Percentiles rank a stretch among this genome's conserved stretches.
Evolutionary conservation across 2,329 filamentous ascomycete genomes (phyloP).

Genomic region (Colletotrichum nymphaeae): DNA sequence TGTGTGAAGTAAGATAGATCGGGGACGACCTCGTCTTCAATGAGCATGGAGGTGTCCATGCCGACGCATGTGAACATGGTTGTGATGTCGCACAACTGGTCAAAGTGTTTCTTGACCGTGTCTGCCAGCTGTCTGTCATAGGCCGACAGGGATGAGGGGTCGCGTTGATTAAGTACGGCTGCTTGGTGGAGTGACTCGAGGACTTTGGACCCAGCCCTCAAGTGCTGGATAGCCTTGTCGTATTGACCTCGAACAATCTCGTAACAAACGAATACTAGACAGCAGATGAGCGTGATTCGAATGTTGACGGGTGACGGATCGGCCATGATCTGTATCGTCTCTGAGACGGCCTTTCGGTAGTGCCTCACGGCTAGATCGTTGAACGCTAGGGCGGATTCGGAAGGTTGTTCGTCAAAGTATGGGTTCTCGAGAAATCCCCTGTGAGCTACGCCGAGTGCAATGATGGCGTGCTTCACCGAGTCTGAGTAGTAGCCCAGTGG

Average conservation of each 20-base stretch:
- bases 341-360: conserved; percentile 22
- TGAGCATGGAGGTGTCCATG: conserved; percentile 21
- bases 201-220: conserved; percentile 15
- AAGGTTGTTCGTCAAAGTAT: background rate
- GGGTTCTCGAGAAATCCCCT: conserved; percentile 17
- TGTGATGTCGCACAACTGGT: conserved; percentile 22
- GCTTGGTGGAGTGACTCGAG: conserved; percentile 26
- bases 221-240: conserved; percentile 16
- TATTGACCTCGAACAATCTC: conserved; percentile 26
- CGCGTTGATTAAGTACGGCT: background rate
- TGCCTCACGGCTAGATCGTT: conserved; percentile 14
- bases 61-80: conserved; percentile 27
- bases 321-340: conserved; percentile 27
- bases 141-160: background rate
- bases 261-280: conserved; percentile 26
- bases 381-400: background rate
- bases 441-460: conserved; percentile 25
- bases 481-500: conserved; percentile 28
- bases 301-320: conserved; percentile 26
- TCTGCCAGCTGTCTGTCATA: conserved; percentile 7
- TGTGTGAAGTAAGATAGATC: conserved; percentile 23
- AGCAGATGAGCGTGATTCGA: conserved; percentile 22
- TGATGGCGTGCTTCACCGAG: conserved; percentile 24
- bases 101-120: conserved; percentile 16
- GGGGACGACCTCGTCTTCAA: conserved; percentile 19